Base-by-base conservation (phyloP, 257 asterid species). In the Lavandula angustifolia region DNA sequence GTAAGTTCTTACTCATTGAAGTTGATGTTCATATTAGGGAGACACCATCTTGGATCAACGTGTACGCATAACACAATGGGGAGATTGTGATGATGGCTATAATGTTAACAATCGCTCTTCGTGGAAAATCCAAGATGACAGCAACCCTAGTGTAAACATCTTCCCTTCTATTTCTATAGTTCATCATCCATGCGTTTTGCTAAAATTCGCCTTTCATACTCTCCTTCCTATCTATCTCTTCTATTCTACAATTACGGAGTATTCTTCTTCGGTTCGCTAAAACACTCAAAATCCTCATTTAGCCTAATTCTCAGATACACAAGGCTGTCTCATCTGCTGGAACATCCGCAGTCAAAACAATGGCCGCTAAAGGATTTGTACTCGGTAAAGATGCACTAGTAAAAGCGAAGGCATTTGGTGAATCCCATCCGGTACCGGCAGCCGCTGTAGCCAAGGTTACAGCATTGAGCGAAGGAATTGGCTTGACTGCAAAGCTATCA, bases 331-430 rank as follows among this genome's bases (percentile, higher is more conserved):
- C 86, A 37, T 81, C 97, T 54, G 83, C 87, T 29, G 95, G 95
- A 5, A 85, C 73, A 73, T 94, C 90, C 16, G 73, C 83, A 14
- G 96, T 84, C 53, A 87, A 82, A 81, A 75, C 88, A 34, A 81
- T 85, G 91, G 78, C 73, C 37, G 74, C 95, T 52, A 87, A 80
- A 71, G 98, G 98, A 27, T 91, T 81, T 46, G 77, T 80, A 7
- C 78, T 92, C 3, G 98, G 97, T 40, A 87, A 82, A 76, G 98
- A 82, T n/a, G 96, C 98, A 35, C 16, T 89, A 32, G 78, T 82
- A 61, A 81, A 74, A 55, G 98, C 98, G 38, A 88, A 82, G 75
- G 83, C 83, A 44, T 85, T 83, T 14, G 95, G 87, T 32, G 92
- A 88, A 75, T 88, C 97, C 38, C 92, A 87, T 72, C 85, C 65